These are phyloP conservation scores for Endotrypanum monterogeii DNA, from an alignment of 208 protist genomes.

Conservation along the genomic window DNA sequence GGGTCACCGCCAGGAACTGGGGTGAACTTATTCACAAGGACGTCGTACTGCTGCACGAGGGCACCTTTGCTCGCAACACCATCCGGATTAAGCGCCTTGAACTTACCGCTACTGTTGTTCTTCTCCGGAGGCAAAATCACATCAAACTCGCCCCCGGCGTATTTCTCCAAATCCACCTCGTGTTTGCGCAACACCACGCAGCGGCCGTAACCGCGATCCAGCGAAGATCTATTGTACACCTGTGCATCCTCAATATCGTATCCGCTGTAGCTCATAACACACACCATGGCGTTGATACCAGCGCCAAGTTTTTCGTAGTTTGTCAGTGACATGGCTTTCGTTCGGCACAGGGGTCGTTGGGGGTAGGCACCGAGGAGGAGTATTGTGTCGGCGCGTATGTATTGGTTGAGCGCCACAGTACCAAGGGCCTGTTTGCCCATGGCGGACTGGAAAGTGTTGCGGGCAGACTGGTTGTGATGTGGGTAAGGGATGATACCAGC, in stretches of 20 bases:
- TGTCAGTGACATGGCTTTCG: conserved; percentile 96
- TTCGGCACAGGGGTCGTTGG: conserved; percentile 97
- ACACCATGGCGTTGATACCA: conserved; percentile 99
- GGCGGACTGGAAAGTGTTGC: conserved; percentile 99
- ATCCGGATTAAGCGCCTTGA: conserved; percentile 93
- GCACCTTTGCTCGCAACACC: conserved; percentile 93
- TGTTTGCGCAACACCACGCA: conserved; percentile 94
- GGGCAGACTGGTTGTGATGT: conserved; percentile 99
- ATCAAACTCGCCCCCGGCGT: conserved; percentile 71
- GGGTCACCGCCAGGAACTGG: conserved; percentile 52
- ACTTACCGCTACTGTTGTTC: conserved; percentile 46
- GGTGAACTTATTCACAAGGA: conserved; percentile 96
- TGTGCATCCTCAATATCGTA: conserved; percentile 99
- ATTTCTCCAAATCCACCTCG: conserved; percentile 71
- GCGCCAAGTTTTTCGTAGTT: conserved; percentile 97
- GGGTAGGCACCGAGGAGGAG: conserved; percentile 98
- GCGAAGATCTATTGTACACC: conserved; percentile 96
- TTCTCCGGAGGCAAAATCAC: conserved; percentile 75
- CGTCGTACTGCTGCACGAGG: conserved; percentile 85
- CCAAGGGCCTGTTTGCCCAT: conserved; percentile 99
- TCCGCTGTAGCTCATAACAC: conserved; percentile 99
- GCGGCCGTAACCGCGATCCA: conserved; percentile 98
- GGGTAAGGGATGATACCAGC: conserved; percentile 99
- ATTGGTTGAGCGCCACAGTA: conserved; percentile 95
- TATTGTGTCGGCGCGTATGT: conserved; percentile 98